Percentiles rank a stretch among this genome's conserved stretches.
Conservation (phyloP, 1,284 basidiomycete species). For the Fomitopsis pinicola region DNA sequence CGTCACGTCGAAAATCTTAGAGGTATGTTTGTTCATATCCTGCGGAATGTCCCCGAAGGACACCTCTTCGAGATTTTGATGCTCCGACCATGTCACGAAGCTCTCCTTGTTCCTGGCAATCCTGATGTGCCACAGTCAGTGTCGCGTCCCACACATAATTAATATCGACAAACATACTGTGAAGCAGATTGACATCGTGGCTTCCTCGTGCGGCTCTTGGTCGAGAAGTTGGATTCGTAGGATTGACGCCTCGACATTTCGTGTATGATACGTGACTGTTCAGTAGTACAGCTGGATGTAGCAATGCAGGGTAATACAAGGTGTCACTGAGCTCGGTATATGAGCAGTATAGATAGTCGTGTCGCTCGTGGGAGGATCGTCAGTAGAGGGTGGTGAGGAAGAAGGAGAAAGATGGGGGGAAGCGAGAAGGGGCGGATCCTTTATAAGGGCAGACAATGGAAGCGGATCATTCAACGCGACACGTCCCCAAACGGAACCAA, state of each 20-base stretch:
- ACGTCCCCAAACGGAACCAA: background rate
- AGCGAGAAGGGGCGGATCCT: background rate
- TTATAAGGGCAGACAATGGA: background rate
- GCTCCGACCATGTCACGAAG: slow-evolving; percentile 29
- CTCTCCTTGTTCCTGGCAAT: slow-evolving; percentile 27
- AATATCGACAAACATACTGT: slow-evolving; percentile 14
- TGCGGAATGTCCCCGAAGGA: slow-evolving; percentile 26
- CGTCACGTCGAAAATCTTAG: slow-evolving; percentile 22
- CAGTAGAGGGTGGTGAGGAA: background rate
- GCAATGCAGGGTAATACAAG: background rate
- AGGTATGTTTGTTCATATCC: slow-evolving; percentile 16
- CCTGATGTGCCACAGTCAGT: slow-evolving; percentile 12
- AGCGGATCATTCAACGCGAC: background rate
- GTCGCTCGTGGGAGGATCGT: background rate
- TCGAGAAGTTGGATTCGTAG: background rate
- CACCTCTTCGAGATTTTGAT: slow-evolving; percentile 27
- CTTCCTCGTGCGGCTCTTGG: slow-evolving; percentile 3
- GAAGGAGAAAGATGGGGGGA: background rate
- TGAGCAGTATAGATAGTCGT: background rate
- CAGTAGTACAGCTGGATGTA: background rate
- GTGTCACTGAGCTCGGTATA: background rate
- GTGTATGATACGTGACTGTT: background rate
- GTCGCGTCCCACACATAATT: background rate
- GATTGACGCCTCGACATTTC: slow-evolving; percentile 1
- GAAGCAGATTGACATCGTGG: slow-evolving; percentile 22